phyloP scores from a whole-genome alignment of 805 yeast genomes.

The Brettanomyces sp. region DNA sequence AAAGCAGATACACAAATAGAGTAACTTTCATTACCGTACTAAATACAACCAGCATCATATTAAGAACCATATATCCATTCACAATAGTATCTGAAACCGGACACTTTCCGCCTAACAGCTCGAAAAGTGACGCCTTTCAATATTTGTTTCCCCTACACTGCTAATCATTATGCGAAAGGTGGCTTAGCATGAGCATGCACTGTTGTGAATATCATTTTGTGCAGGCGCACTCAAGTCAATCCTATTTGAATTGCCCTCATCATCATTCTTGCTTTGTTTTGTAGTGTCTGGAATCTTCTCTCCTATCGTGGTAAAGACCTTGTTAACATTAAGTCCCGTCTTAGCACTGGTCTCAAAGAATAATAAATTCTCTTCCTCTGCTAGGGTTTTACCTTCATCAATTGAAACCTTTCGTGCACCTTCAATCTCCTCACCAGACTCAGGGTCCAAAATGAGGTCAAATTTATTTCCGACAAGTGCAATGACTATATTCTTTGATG shows the following conservation, averaged over 20 bases:
- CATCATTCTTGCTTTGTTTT: not conserved
- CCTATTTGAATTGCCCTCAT: constrained; percentile 13
- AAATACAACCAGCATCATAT: not conserved
- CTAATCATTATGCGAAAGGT: not conserved
- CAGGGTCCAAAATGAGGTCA: constrained; percentile 55
- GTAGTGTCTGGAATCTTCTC: constrained; percentile 57
- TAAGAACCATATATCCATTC: not conserved
- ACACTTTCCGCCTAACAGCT: no score
- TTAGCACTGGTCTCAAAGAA: constrained; percentile 95
- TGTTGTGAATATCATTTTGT: constrained; percentile 9
- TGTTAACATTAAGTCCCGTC: constrained; percentile 79
- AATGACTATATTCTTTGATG: constrained; percentile 81
- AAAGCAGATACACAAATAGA: no score
- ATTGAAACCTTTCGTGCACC: constrained; percentile 65
- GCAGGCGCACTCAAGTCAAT: constrained; percentile 29
- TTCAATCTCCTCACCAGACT: constrained; percentile 39
- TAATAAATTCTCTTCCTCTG: constrained; percentile 82
- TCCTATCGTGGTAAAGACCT: constrained; percentile 86
- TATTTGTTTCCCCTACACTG: no score
- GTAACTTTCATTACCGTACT: no score
- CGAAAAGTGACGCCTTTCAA: no score
- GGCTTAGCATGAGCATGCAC: constrained; percentile 26
- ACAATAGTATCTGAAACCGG: not conserved
- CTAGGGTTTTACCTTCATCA: constrained; percentile 80
- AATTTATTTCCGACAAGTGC: constrained; percentile 92